Percentiles rank a stretch among this genome's conserved stretches.
Evolutionary conservation across 371 early-diverging fungal species (phyloP).

Genomic region (Mucor indicus): DNA sequence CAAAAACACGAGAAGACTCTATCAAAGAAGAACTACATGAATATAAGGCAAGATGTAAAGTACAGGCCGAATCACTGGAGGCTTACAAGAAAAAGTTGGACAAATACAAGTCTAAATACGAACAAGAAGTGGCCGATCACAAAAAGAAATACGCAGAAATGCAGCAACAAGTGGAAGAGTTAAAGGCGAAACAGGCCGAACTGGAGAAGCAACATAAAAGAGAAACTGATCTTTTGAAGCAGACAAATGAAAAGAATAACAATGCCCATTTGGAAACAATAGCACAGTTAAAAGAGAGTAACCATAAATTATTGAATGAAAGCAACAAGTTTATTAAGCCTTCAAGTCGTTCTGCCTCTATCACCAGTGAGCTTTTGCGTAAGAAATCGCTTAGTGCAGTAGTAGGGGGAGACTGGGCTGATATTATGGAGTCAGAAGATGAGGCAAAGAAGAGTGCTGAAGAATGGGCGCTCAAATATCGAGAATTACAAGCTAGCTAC

Average conservation of each 20-base stretch:
- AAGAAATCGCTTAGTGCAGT: no score
- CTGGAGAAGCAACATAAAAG: conserved; percentile 22
- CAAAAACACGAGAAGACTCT: conserved; percentile 1
- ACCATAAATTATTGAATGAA: conserved; percentile 34
- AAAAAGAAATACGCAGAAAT: no score
- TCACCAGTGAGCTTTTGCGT: no score
- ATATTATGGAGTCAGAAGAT: conserved; percentile 25
- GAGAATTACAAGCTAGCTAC: conserved; percentile 10
- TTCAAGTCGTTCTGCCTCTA: no score
- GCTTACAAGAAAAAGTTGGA: conserved; percentile 14
- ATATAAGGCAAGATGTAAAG: not conserved
- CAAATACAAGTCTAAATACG: conserved; percentile 4
- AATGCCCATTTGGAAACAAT: not conserved
- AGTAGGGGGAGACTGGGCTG: conserved; percentile 19
- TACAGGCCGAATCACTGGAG: not conserved
- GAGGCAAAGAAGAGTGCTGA: conserved; percentile 19
- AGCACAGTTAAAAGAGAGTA: no score
- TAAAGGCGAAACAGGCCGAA: conserved; percentile 11
- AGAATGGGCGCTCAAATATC: conserved; percentile 16
- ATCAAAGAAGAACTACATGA: no score
- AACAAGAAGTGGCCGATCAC: no score
- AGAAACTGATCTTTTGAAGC: no score
- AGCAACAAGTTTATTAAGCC: no score
- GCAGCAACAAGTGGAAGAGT: no score
- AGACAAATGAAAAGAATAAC: not conserved